A percentile compares a stretch with the other conserved stretches of the same genome.
Conservation (phyloP, 2,329 filamentous ascomycete species). For the Ascosphaera pollenicola region DNA sequence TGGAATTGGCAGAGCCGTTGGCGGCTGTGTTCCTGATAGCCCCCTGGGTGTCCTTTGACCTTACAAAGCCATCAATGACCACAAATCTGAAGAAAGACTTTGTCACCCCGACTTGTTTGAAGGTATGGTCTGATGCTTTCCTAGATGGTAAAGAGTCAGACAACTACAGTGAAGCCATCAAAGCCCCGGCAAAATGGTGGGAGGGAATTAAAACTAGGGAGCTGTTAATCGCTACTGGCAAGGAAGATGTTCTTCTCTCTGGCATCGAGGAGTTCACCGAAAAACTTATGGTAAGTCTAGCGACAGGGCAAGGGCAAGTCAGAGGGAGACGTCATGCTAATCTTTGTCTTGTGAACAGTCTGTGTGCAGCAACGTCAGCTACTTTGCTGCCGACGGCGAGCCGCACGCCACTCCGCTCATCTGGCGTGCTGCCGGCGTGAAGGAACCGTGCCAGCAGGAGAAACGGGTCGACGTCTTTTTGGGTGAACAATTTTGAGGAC, state of each 20-base stretch:
- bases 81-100: slow-evolving; percentile 30
- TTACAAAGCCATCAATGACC: slow-evolving; percentile 19
- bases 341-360: slow-evolving; percentile 4
- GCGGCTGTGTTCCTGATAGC: slow-evolving; percentile 28
- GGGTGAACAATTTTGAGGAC: neutral
- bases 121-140: slow-evolving; percentile 27
- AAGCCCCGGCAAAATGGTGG: slow-evolving; percentile 32
- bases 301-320: neutral
- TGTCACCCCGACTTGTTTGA: slow-evolving; percentile 19
- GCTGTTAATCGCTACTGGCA: slow-evolving; percentile 31
- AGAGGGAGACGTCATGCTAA: neutral
- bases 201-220: slow-evolving; percentile 24
- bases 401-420: slow-evolving; percentile 22
- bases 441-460: slow-evolving; percentile 18
- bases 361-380: slow-evolving; percentile 12
- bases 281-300: slow-evolving; percentile 22
- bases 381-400: slow-evolving; percentile 17
- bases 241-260: slow-evolving; percentile 33
- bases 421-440: slow-evolving; percentile 15
- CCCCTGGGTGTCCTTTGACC: slow-evolving; percentile 34
- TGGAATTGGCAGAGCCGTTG: slow-evolving; percentile 18
- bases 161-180: slow-evolving; percentile 30
- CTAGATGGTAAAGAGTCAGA: slow-evolving; percentile 21
- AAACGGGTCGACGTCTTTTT: slow-evolving; percentile 5
- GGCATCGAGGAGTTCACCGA: slow-evolving; percentile 28